These are phyloP conservation scores for Boletus bicolor DNA, from an alignment of 768 basidiomycete genomes.

Conservation along the genomic window DNA sequence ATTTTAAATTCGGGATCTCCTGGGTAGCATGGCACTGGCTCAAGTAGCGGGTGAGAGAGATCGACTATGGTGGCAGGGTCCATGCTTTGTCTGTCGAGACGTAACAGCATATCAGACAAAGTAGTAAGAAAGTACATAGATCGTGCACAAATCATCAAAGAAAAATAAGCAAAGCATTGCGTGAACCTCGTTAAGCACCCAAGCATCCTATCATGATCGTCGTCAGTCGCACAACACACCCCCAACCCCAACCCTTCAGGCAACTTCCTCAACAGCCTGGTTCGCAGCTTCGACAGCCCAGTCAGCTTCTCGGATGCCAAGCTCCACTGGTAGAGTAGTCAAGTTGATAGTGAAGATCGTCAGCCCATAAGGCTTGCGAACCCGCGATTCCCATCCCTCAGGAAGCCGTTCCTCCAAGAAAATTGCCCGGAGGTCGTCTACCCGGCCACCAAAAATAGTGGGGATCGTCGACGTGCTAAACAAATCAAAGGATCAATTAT, in stretches of 20 bases:
- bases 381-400: constrained; percentile 65
- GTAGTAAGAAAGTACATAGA: not conserved
- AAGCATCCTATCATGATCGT: not conserved
- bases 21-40: too few species aligned
- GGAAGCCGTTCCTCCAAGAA: constrained; percentile 67
- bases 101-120: not conserved
- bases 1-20: too few species aligned
- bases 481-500: not conserved
- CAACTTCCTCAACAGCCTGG: not conserved
- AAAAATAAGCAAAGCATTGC: not conserved
- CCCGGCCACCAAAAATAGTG: constrained; percentile 60
- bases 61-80: not conserved
- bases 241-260: not conserved
- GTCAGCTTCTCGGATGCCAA: constrained; percentile 14
- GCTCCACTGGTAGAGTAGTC: not conserved
- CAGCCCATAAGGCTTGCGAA: constrained; percentile 51
- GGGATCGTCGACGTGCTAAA: constrained; percentile 59
- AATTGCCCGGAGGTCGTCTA: constrained; percentile 50
- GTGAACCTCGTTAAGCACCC: not conserved
- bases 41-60: too few species aligned
- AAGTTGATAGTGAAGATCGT: constrained; percentile 56
- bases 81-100: not conserved
- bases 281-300: constrained; percentile 1
- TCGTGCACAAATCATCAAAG: not conserved
- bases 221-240: not conserved